Percentiles rank a stretch among this genome's conserved stretches.
Conservation (phyloP, 2,329 filamentous ascomycete genomes). For the Calonectria pteridis region DNA sequence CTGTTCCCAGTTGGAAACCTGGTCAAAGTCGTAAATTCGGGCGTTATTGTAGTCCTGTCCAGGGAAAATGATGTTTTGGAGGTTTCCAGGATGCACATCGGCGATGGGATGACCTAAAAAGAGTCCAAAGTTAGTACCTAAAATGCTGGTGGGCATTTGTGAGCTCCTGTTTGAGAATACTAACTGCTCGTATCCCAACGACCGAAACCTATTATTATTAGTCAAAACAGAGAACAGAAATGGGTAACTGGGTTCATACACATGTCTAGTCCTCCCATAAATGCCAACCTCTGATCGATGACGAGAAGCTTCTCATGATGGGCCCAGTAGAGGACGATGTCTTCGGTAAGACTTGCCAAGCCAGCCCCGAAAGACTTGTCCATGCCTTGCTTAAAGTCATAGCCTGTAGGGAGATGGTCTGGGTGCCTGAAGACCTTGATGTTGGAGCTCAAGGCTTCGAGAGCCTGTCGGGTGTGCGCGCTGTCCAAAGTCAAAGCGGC, state of each 20-base stretch:
- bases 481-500: slow-evolving; percentile 77
- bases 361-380: slow-evolving; percentile 67
- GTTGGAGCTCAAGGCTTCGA: slow-evolving; percentile 84
- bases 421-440: slow-evolving; percentile 92
- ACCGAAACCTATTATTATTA: slow-evolving; percentile 72
- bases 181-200: slow-evolving; percentile 86
- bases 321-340: slow-evolving; percentile 89
- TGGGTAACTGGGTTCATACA: slow-evolving; percentile 59
- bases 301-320: slow-evolving; percentile 93
- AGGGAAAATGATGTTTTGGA: slow-evolving; percentile 83
- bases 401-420: slow-evolving; percentile 83
- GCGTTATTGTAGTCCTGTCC: slow-evolving; percentile 97
- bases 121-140: not conserved
- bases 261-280: slow-evolving; percentile 92
- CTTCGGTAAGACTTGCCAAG: slow-evolving; percentile 65
- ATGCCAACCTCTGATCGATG: slow-evolving; percentile 82
- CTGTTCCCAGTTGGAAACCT: slow-evolving; percentile 82
- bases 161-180: slow-evolving; percentile 27
- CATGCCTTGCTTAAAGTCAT: slow-evolving; percentile 76
- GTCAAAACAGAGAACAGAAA: not conserved
- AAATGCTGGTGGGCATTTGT: not conserved
- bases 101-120: slow-evolving; percentile 76
- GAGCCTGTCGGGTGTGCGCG: slow-evolving; percentile 81
- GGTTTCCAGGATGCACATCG: slow-evolving; percentile 83
- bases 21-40: slow-evolving; percentile 82